A percentile compares a stretch with the other conserved stretches of the same genome.
These are phyloP conservation scores for Geotrichum citri-aurantii DNA, from an alignment of 1,139 yeast species.

Conservation along the genomic window DNA sequence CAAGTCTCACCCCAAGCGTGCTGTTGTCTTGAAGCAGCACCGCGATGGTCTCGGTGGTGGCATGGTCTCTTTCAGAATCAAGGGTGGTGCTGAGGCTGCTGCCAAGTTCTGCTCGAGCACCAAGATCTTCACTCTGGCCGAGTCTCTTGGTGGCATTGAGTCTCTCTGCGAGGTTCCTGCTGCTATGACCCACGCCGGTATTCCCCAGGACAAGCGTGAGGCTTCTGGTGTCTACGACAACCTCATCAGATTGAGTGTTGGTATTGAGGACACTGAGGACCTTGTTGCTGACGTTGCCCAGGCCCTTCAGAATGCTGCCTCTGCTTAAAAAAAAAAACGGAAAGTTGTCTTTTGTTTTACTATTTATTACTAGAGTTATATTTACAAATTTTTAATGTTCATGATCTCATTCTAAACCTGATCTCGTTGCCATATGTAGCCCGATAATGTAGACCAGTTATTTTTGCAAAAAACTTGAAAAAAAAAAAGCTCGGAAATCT, in stretches of 20 bases:
- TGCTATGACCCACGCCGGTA: constrained; percentile 89
- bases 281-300: constrained; percentile 66
- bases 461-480: too few relatives aligned
- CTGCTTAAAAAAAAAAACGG: constrained; percentile 5
- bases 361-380: constrained; percentile 1
- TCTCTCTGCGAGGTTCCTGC: constrained; percentile 86
- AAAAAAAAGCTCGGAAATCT: too few relatives aligned
- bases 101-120: constrained; percentile 67
- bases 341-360: constrained; percentile 1
- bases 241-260: constrained; percentile 76
- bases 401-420: not conserved
- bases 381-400: not conserved
- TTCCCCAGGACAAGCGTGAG: constrained; percentile 75
- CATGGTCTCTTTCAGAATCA: constrained; percentile 81
- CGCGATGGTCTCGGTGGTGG: constrained; percentile 87
- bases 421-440: not conserved
- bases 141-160: constrained; percentile 87
- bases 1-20: constrained; percentile 57
- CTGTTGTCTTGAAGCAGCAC: constrained; percentile 66
- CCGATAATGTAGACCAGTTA: too few relatives aligned
- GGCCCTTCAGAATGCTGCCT: constrained; percentile 48
- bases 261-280: constrained; percentile 81
- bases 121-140: constrained; percentile 77
- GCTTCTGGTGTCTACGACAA: constrained; percentile 77
- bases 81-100: constrained; percentile 77